Evolutionary conservation across 2,329 filamentous ascomycete genomes (phyloP).

Genomic region (Tolypocladium pustulatum): DNA sequence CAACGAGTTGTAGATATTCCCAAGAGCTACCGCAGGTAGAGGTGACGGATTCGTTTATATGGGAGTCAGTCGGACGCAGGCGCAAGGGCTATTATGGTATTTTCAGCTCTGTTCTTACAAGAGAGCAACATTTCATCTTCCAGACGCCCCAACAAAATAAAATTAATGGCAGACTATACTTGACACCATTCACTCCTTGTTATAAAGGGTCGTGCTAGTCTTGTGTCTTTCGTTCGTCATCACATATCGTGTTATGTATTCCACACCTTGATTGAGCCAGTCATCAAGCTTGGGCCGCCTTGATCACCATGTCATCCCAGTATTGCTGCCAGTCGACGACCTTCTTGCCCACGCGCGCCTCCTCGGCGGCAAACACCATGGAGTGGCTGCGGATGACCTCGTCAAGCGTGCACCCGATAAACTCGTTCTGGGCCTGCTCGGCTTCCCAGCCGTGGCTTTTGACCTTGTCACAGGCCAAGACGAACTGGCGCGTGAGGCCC

Average conservation of each 20-base stretch:
- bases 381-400: slow-evolving; percentile 86
- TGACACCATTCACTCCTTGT: not conserved
- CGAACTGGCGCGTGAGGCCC: slow-evolving; percentile 68
- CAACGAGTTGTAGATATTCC: not conserved
- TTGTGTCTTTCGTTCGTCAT: not conserved
- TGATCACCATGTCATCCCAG: slow-evolving; percentile 45
- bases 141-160: not conserved
- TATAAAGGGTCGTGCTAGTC: not conserved
- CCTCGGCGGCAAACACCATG: slow-evolving; percentile 88
- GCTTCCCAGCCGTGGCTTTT: slow-evolving; percentile 59
- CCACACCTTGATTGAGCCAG: not conserved
- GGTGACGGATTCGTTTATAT: not conserved
- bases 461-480: slow-evolving; percentile 70
- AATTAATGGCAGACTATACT: not conserved
- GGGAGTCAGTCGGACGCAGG: not conserved
- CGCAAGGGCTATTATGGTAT: not conserved
- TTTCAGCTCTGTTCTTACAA: not conserved
- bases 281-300: slow-evolving; percentile 4
- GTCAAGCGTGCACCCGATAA: slow-evolving; percentile 74
- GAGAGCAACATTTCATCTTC: not conserved
- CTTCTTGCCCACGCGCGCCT: slow-evolving; percentile 59
- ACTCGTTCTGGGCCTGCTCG: slow-evolving; percentile 59
- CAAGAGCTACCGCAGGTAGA: not conserved
- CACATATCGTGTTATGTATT: not conserved
- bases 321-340: slow-evolving; percentile 68